Evolutionary conservation across 768 basidiomycete species (phyloP), one percentile per base, ranked within the genome.

Genomic region (Psilocybe subaeruginosa): DNA sequence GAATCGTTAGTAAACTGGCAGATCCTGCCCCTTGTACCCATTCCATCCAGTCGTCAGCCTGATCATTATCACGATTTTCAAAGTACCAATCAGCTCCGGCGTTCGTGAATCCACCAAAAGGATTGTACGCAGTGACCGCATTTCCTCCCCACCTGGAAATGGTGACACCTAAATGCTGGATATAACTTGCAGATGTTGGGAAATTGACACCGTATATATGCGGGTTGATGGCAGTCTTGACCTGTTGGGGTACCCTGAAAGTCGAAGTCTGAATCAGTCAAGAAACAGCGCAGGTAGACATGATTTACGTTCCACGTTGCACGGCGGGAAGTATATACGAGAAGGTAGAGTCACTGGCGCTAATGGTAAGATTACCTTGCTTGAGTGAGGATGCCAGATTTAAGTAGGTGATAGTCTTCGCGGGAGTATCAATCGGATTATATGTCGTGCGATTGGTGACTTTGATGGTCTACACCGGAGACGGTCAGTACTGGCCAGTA

Each of bases 11-110:
- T 58, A 84, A 66, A 4, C 76, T 72, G 17, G 73, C 68, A 17
- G 79, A 78, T 4, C 82, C 82, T 45, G 81, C 81, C 16, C 64
- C 78, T n/a, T 72, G 57, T 35, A 83, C 80, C 81, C 80, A 83
- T 4, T 72, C 79, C 48, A 82, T 54, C 83, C 82, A 85, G 41
- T 70, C 78, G 66, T 85, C 82, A 17, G 81, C 81, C 58, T 68
- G 68, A 12, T 69, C 75, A 19, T 69, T 67, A 55, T 77, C 76
- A 41, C 84, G 74, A 63, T 85, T 85, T 67, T 85, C 83, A 48
- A 85, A 84, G 68, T 76, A 85, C 83, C 83, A 85, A 62, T 85
- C 83, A 39, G 71, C 76, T 30, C 82, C 83, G 4, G 83, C 83
- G 58, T 84, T 84, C 5, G 82, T 84, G 63, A 82, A 83, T 14